phyloP scores from a whole-genome alignment of 495 filamentous ascomycete species.

The Trichoderma gamsii region DNA sequence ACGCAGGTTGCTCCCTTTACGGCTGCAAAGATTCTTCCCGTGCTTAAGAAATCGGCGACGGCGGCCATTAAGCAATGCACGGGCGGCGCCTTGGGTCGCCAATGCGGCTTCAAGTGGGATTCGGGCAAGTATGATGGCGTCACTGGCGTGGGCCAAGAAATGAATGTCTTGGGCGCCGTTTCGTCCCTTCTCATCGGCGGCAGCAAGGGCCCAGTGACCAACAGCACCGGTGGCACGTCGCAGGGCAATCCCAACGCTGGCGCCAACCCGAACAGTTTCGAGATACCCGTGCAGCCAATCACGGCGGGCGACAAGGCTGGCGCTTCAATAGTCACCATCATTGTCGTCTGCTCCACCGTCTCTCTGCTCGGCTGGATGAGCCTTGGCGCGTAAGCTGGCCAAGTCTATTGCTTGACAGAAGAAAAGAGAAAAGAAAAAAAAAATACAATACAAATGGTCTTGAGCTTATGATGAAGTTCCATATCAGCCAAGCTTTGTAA shows the following conservation, averaged over 20 bases:
- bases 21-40: slow-evolving; percentile 52
- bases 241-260: slow-evolving; percentile 58
- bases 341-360: slow-evolving; percentile 33
- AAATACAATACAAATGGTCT: not conserved
- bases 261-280: slow-evolving; percentile 23
- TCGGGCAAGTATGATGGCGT: slow-evolving; percentile 51
- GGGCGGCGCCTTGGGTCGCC: slow-evolving; percentile 49
- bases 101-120: slow-evolving; percentile 68
- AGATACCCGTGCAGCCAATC: slow-evolving; percentile 28
- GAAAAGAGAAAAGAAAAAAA: not conserved
- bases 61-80: slow-evolving; percentile 67
- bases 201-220: slow-evolving; percentile 46
- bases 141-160: slow-evolving; percentile 60
- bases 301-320: slow-evolving; percentile 59
- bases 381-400: not conserved
- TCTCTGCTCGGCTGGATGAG: slow-evolving; percentile 43
- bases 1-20: slow-evolving; percentile 68
- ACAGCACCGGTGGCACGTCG: slow-evolving; percentile 57
- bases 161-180: slow-evolving; percentile 62
- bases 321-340: slow-evolving; percentile 56
- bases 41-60: slow-evolving; percentile 57
- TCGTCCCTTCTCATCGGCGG: slow-evolving; percentile 44
- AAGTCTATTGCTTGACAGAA: no score
- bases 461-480: not conserved
- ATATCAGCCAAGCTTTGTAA: not conserved